Evolutionary conservation across 805 yeast genomes (phyloP), one percentile per base, ranked within the genome.

Genomic region (Yueomyces sp.): DNA sequence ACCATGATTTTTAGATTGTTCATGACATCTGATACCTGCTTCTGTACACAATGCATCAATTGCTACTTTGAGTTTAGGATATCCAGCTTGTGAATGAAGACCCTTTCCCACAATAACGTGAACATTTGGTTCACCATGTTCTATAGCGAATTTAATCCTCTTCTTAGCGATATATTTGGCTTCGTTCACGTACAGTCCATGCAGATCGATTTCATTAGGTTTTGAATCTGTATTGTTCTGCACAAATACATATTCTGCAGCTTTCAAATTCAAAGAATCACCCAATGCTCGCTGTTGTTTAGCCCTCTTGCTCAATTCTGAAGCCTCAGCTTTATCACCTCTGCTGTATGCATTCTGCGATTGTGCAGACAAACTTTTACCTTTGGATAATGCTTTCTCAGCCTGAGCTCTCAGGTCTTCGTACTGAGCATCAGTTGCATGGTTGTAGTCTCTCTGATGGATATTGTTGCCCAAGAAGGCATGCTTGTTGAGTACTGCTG

Each of bases 91-190:
- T 1, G 95, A 85, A 59, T 88, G 97, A 38, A 77, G 57, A 5
- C 96, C 97, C 62, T 90, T 90, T 7, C 97, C 97, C 7, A 87
- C 96, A 59, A 90, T 88, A 26, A 86, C 92, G 49, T 77, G 75
- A 39, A 90, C 65, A 41, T 73, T 75, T 3, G 72, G 61, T 55
- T 85, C 92, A 44, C 74, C 67, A 28, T 76, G 66, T 36, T 56
- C 56, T 12, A 76, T 69, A 43, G 79, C 85, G 29, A 77, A 77
- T n/a, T 72, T 70, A 41, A 90, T 73, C 45, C 97, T 71, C 47
- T 74, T 76, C 52, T 81, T 84, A 50, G 90, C 68, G 42, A 82
- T 76, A 57, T 76, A 81, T 47, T 76, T 76, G 5, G 96, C 96
- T 64, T 90, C 98, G 58, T 79, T 81, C 26, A 90, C 94, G 53